Base-by-base conservation (phyloP, 2,329 filamentous ascomycete genomes). In the Fusarium algeriense region DNA sequence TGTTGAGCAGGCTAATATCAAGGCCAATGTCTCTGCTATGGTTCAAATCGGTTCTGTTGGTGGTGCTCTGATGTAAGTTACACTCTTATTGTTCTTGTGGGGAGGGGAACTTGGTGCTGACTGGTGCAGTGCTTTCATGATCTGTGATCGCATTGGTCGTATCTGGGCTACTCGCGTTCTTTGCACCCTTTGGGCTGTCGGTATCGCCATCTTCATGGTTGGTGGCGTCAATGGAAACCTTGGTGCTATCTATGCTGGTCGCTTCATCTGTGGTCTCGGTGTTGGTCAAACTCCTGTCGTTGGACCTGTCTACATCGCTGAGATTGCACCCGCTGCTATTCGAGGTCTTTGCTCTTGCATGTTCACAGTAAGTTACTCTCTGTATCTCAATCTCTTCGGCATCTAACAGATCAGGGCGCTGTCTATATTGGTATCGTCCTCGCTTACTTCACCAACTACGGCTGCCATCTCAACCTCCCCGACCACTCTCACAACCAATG, bases 361-460 rank as follows among this genome's bases (percentile, higher is more conserved):
- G 75, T 84, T 84, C 75, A 84, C 82, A 12, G 67, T 59, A 64
- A 6, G 63, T 62, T 5, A 13, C 15, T 11, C 1, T 5, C 6
- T 1, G 15, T 2, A 19, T 7, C 6, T 15, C 13, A 11, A 23
- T 8, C 10, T n/a, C 5, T 4, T 1, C 28, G 34, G 2, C 13
- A n/a, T 37, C 63, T 67, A 45, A 67, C 43, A 40, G 4, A 6
- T 6, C 3, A 67, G 64, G 83, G 83, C 6, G 81, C 82, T 53
- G 92, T 95, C 26, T 95, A 95, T 76, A 80, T 93, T 57, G 93
- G 92, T 28, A 93, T 94, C 67, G 91, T 95, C 74, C 84, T 95
- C 19, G 92, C 91, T 12, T 95, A 94, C 81, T 95, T 94, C 75
- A 89, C 91, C 64, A 92, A 90, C 79, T 92, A 90, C 77, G 90